Percentiles rank a stretch among this genome's conserved stretches.
phyloP scores from a whole-genome alignment of 805 yeast genomes.

The Phaffomyces antillensis region DNA sequence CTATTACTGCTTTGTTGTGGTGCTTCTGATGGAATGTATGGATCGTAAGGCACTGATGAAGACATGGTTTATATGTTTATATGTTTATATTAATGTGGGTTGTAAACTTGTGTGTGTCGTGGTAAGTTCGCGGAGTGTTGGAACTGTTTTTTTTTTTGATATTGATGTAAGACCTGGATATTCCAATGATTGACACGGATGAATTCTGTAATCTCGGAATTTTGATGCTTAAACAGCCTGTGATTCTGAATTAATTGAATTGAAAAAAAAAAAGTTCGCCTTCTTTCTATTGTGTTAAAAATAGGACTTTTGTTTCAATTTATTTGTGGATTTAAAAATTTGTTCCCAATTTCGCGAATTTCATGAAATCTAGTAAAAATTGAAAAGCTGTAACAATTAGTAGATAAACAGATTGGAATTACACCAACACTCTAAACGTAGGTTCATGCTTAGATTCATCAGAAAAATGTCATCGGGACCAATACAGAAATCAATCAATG shows the following conservation, averaged over 20 bases:
- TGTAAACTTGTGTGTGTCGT: not conserved
- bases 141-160: too few species aligned
- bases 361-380: too few species aligned
- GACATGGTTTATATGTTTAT: conserved; percentile 36
- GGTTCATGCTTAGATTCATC: not conserved
- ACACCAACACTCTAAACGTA: not conserved
- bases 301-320: too few species aligned
- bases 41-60: conserved; percentile 78
- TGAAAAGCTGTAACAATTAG: too few species aligned
- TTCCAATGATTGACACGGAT: too few species aligned
- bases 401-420: not conserved
- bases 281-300: too few species aligned
- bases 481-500: conserved; percentile 15
- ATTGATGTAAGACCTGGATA: too few species aligned
- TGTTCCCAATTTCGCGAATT: not conserved
- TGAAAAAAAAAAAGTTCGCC: too few species aligned
- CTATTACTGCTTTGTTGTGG: conserved; percentile 17
- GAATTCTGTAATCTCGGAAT: too few species aligned
- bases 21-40: conserved; percentile 62
- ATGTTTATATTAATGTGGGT: not conserved
- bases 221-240: too few species aligned
- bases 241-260: too few species aligned
- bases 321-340: too few species aligned
- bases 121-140: not conserved
- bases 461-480: conserved; percentile 25